These are phyloP conservation scores for Backusella luteola DNA, from an alignment of 192 early-diverging fungal species.

Conservation along the genomic window DNA sequence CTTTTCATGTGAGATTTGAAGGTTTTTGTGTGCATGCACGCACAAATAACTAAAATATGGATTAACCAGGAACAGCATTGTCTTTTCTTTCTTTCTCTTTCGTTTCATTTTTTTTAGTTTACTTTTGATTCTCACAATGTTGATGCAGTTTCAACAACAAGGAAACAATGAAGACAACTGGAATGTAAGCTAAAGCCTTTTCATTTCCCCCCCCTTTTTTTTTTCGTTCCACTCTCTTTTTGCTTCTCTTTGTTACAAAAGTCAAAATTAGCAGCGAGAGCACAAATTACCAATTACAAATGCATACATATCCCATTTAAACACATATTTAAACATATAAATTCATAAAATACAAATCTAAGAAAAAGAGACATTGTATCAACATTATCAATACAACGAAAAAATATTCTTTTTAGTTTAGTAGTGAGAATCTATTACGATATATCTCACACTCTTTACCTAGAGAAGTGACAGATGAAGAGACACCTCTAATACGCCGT, in stretches of 20 bases:
- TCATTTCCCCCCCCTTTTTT: background rate
- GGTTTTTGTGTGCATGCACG: background rate
- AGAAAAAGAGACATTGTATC: background rate
- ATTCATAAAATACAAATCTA: background rate
- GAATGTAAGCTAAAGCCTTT: conserved; percentile 16
- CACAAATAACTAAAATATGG: background rate
- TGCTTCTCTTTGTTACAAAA: background rate
- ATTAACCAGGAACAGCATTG: background rate
- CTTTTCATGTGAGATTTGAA: background rate
- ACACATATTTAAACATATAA: background rate
- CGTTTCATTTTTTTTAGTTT: background rate
- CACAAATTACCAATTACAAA: background rate
- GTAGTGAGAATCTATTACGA: conserved; percentile 19
- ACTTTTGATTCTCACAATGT: background rate
- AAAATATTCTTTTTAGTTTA: conserved; percentile 11
- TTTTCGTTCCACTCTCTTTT: background rate
- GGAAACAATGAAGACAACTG: conserved; percentile 25
- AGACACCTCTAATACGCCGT: conserved; percentile 31
- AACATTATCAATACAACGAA: background rate
- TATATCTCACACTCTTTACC: conserved; percentile 4
- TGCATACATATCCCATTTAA: background rate
- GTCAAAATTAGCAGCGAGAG: background rate
- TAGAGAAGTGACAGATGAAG: conserved; percentile 20
- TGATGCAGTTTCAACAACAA: conserved; percentile 24
- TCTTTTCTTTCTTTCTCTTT: background rate